Evolutionary conservation across 768 basidiomycete species (phyloP), one percentile per base, ranked within the genome.

Genomic region (Boletus sensibilis): DNA sequence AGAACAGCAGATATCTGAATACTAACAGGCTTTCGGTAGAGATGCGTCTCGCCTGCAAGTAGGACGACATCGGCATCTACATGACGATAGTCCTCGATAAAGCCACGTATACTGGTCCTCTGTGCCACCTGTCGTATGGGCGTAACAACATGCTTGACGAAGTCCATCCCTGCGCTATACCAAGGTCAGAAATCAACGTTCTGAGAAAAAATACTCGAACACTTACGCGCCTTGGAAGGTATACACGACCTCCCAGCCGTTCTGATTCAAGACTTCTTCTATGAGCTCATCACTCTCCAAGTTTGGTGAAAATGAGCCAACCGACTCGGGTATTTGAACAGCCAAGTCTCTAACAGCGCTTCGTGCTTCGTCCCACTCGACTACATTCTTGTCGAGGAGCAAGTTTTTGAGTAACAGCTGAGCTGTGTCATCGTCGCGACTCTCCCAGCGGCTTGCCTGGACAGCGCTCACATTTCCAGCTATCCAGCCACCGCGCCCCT

Each of bases 151-250:
- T 72, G 71, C 53, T 77, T 76, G 27, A 74, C 68, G 33, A 67
- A 74, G 38, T 76, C 77, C 74, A 75, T 73, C 31, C 75, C 72
- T 14, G 64, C 64, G 23, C 75, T 76, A 23, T n/a, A 4, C 25
- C 27, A 29, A 13, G 33, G 33, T 75, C 38, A 58, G 18, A 52
- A 50, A 44, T 68, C 39, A 29, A 14, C 42, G 2, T 23, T 27
- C 11, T 13, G 14, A n/a, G 4, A 41, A 27, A 58, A 33, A 14
- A 29, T 21, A 9, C n/a, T 21, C 3, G n/a, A 42, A 46, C 23
- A 72, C 78, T 68, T 56, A 78, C 78, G 69, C 67, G 41, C 75
- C 72, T 29, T 68, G 57, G 61, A 73, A 79, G 31, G 77, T 78
- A 53, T 75, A 67, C 40, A 76, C 49, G n/a, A 73, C 68, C 51